Percentiles rank a stretch among this genome's conserved stretches.
phyloP scores from a whole-genome alignment of 2,329 filamentous ascomycete genomes.

The Aspergillus quadricinctus region DNA sequence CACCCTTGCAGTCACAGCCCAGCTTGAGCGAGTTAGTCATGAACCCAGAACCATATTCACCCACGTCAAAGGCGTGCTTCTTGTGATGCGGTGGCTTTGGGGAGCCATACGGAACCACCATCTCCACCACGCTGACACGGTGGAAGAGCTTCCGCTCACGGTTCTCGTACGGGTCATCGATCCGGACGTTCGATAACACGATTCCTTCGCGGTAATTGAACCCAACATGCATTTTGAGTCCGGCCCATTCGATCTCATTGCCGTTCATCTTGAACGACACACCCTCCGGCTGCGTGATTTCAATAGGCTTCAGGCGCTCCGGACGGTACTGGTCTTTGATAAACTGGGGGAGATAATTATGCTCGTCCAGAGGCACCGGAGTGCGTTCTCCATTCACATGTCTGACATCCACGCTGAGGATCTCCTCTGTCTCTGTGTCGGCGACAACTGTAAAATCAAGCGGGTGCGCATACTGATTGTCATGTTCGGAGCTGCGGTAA shows the following conservation, averaged over 20 bases:
- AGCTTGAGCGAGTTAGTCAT: slow-evolving; percentile 28
- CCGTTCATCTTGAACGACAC: slow-evolving; percentile 27
- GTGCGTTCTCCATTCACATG: too few relatives aligned
- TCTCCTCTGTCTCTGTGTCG: slow-evolving; percentile 25
- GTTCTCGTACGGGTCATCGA: slow-evolving; percentile 24
- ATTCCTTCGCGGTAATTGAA: slow-evolving; percentile 53
- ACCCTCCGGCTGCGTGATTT: slow-evolving; percentile 25
- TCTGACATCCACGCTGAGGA: slow-evolving; percentile 21
- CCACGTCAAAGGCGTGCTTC: slow-evolving; percentile 27
- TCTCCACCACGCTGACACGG: slow-evolving; percentile 23
- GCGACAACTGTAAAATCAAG: slow-evolving; percentile 24
- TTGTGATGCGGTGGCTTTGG: slow-evolving; percentile 25
- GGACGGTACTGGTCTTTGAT: too few relatives aligned
- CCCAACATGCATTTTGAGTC: slow-evolving; percentile 38
- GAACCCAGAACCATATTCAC: slow-evolving; percentile 23
- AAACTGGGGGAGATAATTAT: too few relatives aligned
- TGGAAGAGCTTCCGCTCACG: slow-evolving; percentile 28
- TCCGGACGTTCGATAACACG: slow-evolving; percentile 48
- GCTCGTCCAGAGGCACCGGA: too few relatives aligned
- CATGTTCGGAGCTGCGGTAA: slow-evolving; percentile 25
- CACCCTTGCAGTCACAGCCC: slow-evolving; percentile 26
- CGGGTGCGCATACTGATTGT: slow-evolving; percentile 31
- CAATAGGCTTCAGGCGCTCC: slow-evolving; percentile 10
- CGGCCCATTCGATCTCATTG: slow-evolving; percentile 27
- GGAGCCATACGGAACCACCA: slow-evolving; percentile 23